Base-by-base conservation (phyloP, 345 rosid species). In the Geranium brycei region DNA sequence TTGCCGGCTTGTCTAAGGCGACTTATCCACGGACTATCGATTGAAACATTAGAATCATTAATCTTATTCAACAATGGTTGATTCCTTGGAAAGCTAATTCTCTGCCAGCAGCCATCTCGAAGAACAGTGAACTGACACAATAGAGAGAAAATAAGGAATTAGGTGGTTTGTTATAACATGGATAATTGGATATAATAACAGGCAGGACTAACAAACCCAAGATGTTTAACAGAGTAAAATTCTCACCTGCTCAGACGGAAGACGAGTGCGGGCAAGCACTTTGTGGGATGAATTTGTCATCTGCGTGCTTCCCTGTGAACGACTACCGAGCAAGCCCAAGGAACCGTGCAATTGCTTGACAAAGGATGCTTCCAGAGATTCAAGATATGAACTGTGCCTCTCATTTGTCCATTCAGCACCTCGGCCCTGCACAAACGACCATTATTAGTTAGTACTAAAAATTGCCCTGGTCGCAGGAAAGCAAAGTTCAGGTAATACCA, bases 361-460 rank as follows among this genome's bases (percentile, higher is more conserved):
- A 73, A 88, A 86, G 6, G 91, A 82, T 63, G 73, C 80, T 79
- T 88, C 95, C 57, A 88, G 66, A 19, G 71, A 69, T 67, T 73
- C 67, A 62, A 88, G 81, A 72, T 88, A 88, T 11, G 66, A 62
- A 41, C 62, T 75, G 77, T 88, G 95, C 66, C 71, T 86, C 80
- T 86, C 89, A 74, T 86, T 72, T 30, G 91, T 88, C 95, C 91
- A 88, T 58, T 17, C 80, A 65, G 7, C 61, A 58, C 70, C 61
- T 38, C 73, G 72, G 31, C 78, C 84, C 88, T 84, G 83, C 77
- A 66, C 18, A 63, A 55, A 17, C 17, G 11, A 8, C 12, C 14
- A 17, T 13, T 18, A 57, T 40, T 18, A 68, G 71, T 40, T 18
- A 68, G 71, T 53, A 65, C 47, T 57, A 70, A 59, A 18, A 65